Evolutionary conservation across 177 flowering plant species (phyloP), one percentile per base, ranked within the genome.

Genomic region (Telopea speciosissima): DNA sequence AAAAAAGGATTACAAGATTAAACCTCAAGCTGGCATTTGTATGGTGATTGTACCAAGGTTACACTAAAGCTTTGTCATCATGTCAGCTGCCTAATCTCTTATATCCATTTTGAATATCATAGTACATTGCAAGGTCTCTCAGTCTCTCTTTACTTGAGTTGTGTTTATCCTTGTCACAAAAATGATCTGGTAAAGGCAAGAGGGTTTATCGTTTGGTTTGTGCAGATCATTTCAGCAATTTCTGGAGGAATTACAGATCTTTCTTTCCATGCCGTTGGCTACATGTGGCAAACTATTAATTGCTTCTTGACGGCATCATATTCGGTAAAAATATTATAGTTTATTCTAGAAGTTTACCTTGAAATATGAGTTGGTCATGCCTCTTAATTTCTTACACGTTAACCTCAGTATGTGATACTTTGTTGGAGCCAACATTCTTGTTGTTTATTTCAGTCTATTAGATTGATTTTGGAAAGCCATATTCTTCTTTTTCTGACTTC

Each of bases 291-390:
- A 76, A 71, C 89, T 42, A 31, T 85, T 9, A 96, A 96, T 74
- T 96, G 99, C 80, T 89, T 93, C 76, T 76, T 96, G 76, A 96
- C 99, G 24, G 99, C 99, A 62, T 90, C 99, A 52, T 96, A 95
- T 84, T 95, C 99, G 77, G 99, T 95, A 83, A 83, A 88, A 83
- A 88, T 85, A 63, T 11, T 52, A 68, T 67, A 36, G 0, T 54
- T 62, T 26, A 62, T 11, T 67, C 31, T 61, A 24, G 2, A 2
- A 59, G 19, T 42, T 70, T 40, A 58, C 61, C 22, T 58, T n/a
- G 19, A 8, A 4, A 52, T 52, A 52, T 14, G 17, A 52, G 14
- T 70, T 62, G 23, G 17, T 58, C 60, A 24, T 26, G 40, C 31
- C 17, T 44, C 28, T 23, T 66, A 19, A 31, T 49, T 23, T 21